These are phyloP conservation scores for Rosellinia necatrix DNA, from an alignment of 2,329 filamentous ascomycete species.

Conservation along the genomic window DNA sequence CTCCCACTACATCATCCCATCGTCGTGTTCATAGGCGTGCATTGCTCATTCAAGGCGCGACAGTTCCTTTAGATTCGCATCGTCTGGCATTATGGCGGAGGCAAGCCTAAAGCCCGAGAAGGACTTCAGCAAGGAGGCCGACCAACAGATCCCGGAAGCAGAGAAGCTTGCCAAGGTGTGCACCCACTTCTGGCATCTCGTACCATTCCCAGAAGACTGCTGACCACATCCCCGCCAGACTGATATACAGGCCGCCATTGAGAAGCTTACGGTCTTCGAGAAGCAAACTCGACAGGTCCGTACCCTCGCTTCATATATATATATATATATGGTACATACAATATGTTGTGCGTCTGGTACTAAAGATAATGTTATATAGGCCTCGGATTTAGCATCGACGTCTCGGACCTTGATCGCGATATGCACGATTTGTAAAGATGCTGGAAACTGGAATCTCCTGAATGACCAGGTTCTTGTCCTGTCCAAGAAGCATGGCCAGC, in stretches of 20 bases:
- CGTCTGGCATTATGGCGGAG: conserved; percentile 71
- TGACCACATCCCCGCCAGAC: conserved; percentile 50
- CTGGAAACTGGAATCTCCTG: conserved; percentile 89
- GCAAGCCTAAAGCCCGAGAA: conserved; percentile 90
- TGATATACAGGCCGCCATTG: conserved; percentile 84
- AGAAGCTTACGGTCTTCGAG: conserved; percentile 89
- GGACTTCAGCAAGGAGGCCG: conserved; percentile 97
- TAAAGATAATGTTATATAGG: conserved; percentile 53
- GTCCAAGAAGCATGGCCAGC: conserved; percentile 99
- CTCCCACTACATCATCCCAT: not conserved
- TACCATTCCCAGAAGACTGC: not conserved
- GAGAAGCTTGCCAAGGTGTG: conserved; percentile 84
- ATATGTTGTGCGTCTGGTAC: conserved; percentile 30
- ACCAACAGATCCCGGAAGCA: conserved; percentile 87
- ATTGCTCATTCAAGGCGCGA: not conserved
- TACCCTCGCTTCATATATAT: conserved; percentile 27
- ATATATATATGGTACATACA: too few species aligned
- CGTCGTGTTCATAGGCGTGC: not conserved
- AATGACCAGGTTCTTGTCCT: conserved; percentile 95
- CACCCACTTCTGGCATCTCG: conserved; percentile 11
- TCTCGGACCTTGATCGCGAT: conserved; percentile 86
- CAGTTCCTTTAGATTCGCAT: not conserved
- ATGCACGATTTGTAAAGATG: conserved; percentile 91
- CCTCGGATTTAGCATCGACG: conserved; percentile 93
- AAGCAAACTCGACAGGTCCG: conserved; percentile 94